phyloP scores from a whole-genome alignment of 1,139 yeast genomes.

The Candida pseudoviswanathii region DNA sequence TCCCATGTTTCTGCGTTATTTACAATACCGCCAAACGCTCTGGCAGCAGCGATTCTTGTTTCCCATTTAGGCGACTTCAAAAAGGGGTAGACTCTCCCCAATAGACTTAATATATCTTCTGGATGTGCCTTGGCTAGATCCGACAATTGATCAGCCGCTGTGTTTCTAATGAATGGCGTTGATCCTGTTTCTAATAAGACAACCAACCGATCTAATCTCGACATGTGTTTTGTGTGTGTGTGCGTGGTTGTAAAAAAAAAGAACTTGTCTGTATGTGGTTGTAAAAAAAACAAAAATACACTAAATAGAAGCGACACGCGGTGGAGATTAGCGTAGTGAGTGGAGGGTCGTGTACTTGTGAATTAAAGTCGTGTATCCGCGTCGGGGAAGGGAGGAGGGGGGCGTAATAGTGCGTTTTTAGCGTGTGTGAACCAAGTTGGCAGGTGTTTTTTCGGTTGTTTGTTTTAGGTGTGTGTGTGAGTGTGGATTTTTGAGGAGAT shows the following conservation, averaged over 20 bases:
- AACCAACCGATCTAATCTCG: slow-evolving; percentile 70
- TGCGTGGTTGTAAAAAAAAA: slow-evolving; percentile 7
- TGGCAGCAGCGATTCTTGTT: slow-evolving; percentile 91
- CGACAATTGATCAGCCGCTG: slow-evolving; percentile 97
- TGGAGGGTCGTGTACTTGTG: not conserved
- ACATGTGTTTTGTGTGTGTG: slow-evolving; percentile 26
- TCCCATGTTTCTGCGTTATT: slow-evolving; percentile 81
- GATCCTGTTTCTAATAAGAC: slow-evolving; percentile 91
- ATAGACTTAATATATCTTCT: slow-evolving; percentile 79
- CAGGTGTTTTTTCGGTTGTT: no score
- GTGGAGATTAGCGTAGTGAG: not conserved
- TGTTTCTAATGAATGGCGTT: slow-evolving; percentile 87
- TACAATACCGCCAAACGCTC: slow-evolving; percentile 93
- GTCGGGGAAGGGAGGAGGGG: not conserved
- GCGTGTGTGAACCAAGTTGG: no score
- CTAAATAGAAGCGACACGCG: slow-evolving; percentile 2
- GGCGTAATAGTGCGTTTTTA: no score
- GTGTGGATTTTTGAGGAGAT: not conserved
- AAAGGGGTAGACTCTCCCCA: slow-evolving; percentile 91
- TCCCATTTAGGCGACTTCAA: slow-evolving; percentile 89
- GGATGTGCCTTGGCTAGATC: slow-evolving; percentile 95
- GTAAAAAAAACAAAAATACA: not conserved
- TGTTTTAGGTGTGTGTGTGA: no score
- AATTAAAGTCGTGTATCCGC: not conserved
- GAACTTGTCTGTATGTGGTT: no score